Evolutionary conservation across 139 green algal genomes (phyloP).

Genomic region (Closterium sp.): DNA sequence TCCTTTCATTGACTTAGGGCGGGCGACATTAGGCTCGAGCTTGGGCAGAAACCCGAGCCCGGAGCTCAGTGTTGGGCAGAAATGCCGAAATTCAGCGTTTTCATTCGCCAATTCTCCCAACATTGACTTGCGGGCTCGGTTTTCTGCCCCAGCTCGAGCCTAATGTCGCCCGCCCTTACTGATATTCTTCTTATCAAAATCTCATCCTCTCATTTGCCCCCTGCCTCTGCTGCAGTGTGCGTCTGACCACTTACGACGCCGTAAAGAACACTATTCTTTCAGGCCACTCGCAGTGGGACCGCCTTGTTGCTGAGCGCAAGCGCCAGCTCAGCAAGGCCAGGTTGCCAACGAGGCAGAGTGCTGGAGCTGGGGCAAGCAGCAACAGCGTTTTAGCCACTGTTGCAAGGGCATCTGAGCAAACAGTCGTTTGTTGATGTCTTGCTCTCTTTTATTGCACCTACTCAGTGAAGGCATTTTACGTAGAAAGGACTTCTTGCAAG

Average conservation of each 20-base stretch:
- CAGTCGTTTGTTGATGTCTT: neutral
- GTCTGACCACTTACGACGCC: conserved; percentile 65
- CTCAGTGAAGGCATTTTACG: neutral
- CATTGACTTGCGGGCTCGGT: no score
- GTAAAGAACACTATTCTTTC: conserved; percentile 8
- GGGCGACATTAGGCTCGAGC: no score
- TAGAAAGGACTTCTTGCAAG: neutral
- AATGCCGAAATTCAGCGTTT: no score
- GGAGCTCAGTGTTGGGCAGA: no score
- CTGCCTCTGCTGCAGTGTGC: conserved; percentile 60
- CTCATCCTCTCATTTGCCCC: neutral
- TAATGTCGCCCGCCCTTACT: no score
- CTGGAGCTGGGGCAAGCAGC: neutral
- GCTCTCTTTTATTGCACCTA: neutral
- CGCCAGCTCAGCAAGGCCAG: neutral
- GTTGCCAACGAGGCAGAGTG: neutral
- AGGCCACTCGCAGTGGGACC: neutral
- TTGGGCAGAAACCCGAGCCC: no score
- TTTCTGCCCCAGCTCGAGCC: no score
- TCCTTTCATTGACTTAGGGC: no score
- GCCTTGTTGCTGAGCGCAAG: neutral
- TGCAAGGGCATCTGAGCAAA: neutral
- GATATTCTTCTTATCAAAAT: neutral
- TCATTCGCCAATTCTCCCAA: no score
- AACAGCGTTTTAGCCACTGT: neutral